Conservation (phyloP, 208 protist species). For the Leishmania guyanensis region DNA sequence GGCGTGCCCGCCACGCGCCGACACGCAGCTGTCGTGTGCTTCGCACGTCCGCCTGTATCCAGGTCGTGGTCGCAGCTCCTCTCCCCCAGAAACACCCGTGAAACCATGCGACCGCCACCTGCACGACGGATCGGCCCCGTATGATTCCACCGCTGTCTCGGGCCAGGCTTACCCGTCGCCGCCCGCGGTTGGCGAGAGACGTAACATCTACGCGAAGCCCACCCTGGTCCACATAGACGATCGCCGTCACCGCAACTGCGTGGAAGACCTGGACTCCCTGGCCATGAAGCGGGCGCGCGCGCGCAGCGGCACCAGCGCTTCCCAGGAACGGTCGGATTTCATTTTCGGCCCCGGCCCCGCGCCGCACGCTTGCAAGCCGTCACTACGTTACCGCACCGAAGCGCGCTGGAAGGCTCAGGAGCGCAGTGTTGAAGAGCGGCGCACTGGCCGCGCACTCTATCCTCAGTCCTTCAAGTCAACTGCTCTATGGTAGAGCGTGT, state of each 20-base stretch:
- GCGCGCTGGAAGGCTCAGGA: constrained; percentile 53
- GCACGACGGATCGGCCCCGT: constrained; percentile 37
- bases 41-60: constrained; percentile 39
- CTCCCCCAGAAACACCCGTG: constrained; percentile 15
- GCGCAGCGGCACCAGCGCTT: constrained; percentile 30
- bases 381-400: constrained; percentile 49
- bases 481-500: constrained; percentile 54
- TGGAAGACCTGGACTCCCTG: constrained; percentile 46
- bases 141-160: constrained; percentile 47
- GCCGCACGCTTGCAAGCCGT: constrained; percentile 23
- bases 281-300: constrained; percentile 53
- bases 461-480: constrained; percentile 56
- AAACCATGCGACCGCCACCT: constrained; percentile 33
- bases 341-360: constrained; percentile 43
- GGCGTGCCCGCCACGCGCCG: constrained; percentile 36
- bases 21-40: constrained; percentile 28
- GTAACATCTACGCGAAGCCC: constrained; percentile 33
- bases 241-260: constrained; percentile 20
- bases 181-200: constrained; percentile 57
- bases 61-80: constrained; percentile 39
- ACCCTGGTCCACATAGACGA: constrained; percentile 38
- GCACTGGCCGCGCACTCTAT: constrained; percentile 58
- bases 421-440: constrained; percentile 32
- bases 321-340: constrained; percentile 41
- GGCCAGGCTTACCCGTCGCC: constrained; percentile 64